phyloP scores from a whole-genome alignment of 2,329 filamentous ascomycete genomes.

The Xenosphaeropsis pyriputrescens region DNA sequence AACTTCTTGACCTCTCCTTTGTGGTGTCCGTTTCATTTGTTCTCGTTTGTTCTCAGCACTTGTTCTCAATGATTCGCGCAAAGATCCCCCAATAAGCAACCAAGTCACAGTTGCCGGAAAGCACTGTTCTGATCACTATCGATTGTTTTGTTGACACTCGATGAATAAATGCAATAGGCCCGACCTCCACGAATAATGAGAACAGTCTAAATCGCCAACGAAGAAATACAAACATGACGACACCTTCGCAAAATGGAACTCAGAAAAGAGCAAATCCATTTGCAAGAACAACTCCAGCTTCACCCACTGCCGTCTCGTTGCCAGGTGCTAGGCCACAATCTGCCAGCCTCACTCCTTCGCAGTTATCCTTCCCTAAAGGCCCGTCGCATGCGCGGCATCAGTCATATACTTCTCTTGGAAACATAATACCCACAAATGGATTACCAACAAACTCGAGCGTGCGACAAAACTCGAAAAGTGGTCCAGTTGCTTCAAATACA shows the following conservation, averaged over 20 bases:
- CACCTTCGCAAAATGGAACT: slow-evolving; percentile 37
- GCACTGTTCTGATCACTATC: too few species aligned
- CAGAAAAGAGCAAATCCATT: slow-evolving; percentile 75
- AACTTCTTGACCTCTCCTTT: too few species aligned
- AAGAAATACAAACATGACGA: background rate
- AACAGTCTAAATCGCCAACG: too few species aligned
- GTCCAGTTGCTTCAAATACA: slow-evolving; percentile 54
- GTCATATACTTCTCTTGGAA: slow-evolving; percentile 41
- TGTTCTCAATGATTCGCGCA: too few species aligned
- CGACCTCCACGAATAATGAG: slow-evolving; percentile 10
- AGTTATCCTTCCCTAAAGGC: slow-evolving; percentile 20
- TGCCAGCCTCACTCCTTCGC: slow-evolving; percentile 37
- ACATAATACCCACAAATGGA: slow-evolving; percentile 21
- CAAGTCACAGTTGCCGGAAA: too few species aligned
- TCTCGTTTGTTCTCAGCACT: too few species aligned
- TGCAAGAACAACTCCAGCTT: slow-evolving; percentile 37
- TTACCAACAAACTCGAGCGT: slow-evolving; percentile 17
- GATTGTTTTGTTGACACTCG: too few species aligned
- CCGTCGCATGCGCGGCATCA: slow-evolving; percentile 52
- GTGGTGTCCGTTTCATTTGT: too few species aligned
- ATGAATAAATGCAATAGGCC: too few species aligned
- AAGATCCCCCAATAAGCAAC: too few species aligned
- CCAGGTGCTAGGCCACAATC: slow-evolving; percentile 57
- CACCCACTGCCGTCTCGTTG: slow-evolving; percentile 24
- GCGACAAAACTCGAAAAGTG: slow-evolving; percentile 50